phyloP scores from a whole-genome alignment of 1,139 yeast species.

The Candida sojae region DNA sequence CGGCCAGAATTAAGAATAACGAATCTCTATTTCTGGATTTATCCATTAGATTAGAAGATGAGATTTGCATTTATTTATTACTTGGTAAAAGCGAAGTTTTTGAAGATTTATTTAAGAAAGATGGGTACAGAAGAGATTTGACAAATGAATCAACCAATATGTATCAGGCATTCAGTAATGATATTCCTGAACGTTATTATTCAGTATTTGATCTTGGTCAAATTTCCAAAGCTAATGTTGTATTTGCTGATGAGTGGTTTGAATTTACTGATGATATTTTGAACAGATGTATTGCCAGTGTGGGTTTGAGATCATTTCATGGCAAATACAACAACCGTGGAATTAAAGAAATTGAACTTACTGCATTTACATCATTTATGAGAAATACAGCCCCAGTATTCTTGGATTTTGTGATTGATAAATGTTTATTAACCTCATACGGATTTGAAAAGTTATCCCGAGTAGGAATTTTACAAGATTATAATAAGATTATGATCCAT shows the following conservation, averaged over 20 bases:
- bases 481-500: slow-evolving; percentile 21
- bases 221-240: slow-evolving; percentile 17
- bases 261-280: slow-evolving; percentile 19
- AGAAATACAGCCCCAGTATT: slow-evolving; percentile 42
- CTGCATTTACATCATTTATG: slow-evolving; percentile 54
- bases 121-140: slow-evolving; percentile 25
- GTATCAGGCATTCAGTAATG: slow-evolving; percentile 21
- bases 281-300: slow-evolving; percentile 41
- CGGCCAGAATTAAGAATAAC: slow-evolving; percentile 40
- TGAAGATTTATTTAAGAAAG: slow-evolving; percentile 6
- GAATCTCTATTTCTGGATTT: slow-evolving; percentile 29
- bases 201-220: slow-evolving; percentile 17
- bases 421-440: slow-evolving; percentile 15
- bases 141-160: slow-evolving; percentile 15
- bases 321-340: slow-evolving; percentile 4
- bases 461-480: slow-evolving; percentile 5
- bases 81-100: slow-evolving; percentile 27
- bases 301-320: slow-evolving; percentile 39
- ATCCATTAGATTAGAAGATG: slow-evolving; percentile 20
- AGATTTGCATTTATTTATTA: slow-evolving; percentile 25
- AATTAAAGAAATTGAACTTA: slow-evolving; percentile 36
- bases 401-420: slow-evolving; percentile 25
- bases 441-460: slow-evolving; percentile 10
- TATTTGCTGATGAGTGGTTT: slow-evolving; percentile 19
- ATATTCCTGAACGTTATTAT: slow-evolving; percentile 25